Conservation (phyloP, 2,329 filamentous ascomycete species). For the Davidsoniella eucalypti region DNA sequence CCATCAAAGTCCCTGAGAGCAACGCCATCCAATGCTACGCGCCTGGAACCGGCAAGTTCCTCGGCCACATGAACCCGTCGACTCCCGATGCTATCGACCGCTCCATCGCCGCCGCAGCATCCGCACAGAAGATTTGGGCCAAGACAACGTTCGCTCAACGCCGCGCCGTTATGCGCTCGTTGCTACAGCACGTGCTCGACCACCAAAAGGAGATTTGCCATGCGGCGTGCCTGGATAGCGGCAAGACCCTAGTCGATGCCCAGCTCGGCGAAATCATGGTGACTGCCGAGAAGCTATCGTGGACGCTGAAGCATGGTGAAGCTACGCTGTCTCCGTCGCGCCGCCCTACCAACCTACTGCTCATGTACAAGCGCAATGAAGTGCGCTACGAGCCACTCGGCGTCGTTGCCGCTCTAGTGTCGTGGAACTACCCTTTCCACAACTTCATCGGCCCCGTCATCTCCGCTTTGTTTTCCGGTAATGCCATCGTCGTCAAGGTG, state of each 20-base stretch:
- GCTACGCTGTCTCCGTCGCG: constrained; percentile 53
- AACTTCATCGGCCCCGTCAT: constrained; percentile 87
- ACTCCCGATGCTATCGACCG: constrained; percentile 64
- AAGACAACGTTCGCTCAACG: constrained; percentile 62
- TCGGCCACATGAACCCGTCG: constrained; percentile 63
- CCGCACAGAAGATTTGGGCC: constrained; percentile 64
- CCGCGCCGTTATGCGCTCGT: constrained; percentile 59
- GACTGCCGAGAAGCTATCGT: constrained; percentile 82
- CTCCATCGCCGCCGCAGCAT: constrained; percentile 54
- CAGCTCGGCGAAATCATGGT: constrained; percentile 88
- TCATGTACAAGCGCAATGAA: constrained; percentile 88
- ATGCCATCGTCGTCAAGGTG: constrained; percentile 81
- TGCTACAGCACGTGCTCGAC: constrained; percentile 71
- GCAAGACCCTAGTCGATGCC: constrained; percentile 92
- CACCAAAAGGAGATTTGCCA: constrained; percentile 78
- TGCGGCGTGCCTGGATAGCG: constrained; percentile 78
- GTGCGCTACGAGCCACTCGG: constrained; percentile 85
- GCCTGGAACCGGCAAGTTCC: constrained; percentile 71
- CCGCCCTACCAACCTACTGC: constrained; percentile 76
- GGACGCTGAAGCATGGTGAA: constrained; percentile 86
- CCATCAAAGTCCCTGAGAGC: constrained; percentile 48
- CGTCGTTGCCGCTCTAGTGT: constrained; percentile 81
- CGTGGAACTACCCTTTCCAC: constrained; percentile 96
- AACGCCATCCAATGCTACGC: constrained; percentile 69
- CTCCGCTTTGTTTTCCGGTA: constrained; percentile 77